A percentile compares a stretch with the other conserved stretches of the same genome.
Conservation (phyloP, 2,329 filamentous ascomycete species). For the Cladorrhinum sp. region DNA sequence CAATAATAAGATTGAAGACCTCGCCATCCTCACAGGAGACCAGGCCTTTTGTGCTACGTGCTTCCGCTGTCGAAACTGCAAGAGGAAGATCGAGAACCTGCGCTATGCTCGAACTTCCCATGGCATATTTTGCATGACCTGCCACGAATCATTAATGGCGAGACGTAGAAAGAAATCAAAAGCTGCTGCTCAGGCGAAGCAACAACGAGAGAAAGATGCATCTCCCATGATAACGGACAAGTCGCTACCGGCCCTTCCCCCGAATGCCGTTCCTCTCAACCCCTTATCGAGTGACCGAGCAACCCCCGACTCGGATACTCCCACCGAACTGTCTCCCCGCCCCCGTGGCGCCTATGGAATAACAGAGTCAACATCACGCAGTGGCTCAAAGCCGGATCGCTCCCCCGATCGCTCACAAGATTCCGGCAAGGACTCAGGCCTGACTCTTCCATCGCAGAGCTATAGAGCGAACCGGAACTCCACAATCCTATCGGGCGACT, state of each 20-base stretch:
- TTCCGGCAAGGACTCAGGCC: constrained; percentile 50
- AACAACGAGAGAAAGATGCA: constrained; percentile 60
- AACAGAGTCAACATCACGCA: constrained; percentile 55
- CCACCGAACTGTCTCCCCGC: constrained; percentile 66
- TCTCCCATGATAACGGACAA: constrained; percentile 78
- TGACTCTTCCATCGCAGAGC: constrained; percentile 69
- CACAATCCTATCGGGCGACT: constrained; percentile 51
- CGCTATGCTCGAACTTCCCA: constrained; percentile 96
- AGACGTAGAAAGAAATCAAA: constrained; percentile 83
- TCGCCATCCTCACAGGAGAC: constrained; percentile 94
- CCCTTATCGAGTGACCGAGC: constrained; percentile 60
- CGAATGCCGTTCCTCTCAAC: constrained; percentile 63
- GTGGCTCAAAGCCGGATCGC: constrained; percentile 49
- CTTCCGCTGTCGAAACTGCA: constrained; percentile 97
- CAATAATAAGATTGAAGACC: constrained; percentile 94
- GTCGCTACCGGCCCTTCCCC: constrained; percentile 85
- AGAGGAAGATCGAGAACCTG: constrained; percentile 96
- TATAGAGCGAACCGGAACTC: constrained; percentile 79
- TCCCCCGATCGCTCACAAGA: constrained; percentile 53
- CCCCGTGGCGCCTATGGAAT: constrained; percentile 51
- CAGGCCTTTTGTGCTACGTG: constrained; percentile 97
- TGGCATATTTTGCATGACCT: constrained; percentile 99
- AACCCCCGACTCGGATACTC: constrained; percentile 62
- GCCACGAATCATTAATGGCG: constrained; percentile 95
- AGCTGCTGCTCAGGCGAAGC: constrained; percentile 58